Evolutionary conservation across 2,329 filamentous ascomycete species (phyloP).

Genomic region (Colletotrichum cordylinicola): DNA sequence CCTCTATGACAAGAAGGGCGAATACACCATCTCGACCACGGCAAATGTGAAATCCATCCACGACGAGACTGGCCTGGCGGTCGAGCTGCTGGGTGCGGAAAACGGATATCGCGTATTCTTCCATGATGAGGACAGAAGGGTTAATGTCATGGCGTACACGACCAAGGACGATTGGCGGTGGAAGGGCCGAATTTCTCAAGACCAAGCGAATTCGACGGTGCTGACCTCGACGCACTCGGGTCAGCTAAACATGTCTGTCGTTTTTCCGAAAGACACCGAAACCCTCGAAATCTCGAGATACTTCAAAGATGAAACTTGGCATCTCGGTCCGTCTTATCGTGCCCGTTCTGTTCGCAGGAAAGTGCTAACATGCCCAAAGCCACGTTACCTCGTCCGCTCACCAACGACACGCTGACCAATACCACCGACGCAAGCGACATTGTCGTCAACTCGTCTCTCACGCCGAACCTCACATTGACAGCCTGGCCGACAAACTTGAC

Average conservation of each 20-base stretch:
- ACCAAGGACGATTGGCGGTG: slow-evolving; percentile 32
- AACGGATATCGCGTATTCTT: slow-evolving; percentile 43
- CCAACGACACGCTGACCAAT: slow-evolving; percentile 7
- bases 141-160: slow-evolving; percentile 39
- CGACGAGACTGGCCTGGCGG: slow-evolving; percentile 33
- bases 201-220: slow-evolving; percentile 30
- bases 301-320: slow-evolving; percentile 34
- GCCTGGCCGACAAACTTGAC: background rate
- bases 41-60: slow-evolving; percentile 29
- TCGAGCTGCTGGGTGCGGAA: slow-evolving; percentile 34
- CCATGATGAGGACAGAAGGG: slow-evolving; percentile 34
- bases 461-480: slow-evolving; percentile 1
- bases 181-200: slow-evolving; percentile 35
- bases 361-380: slow-evolving; percentile 29
- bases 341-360: background rate
- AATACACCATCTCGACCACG: slow-evolving; percentile 33
- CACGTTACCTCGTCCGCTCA: slow-evolving; percentile 36
- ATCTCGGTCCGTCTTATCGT: slow-evolving; percentile 30
- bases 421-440: background rate
- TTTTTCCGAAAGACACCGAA: slow-evolving; percentile 33
- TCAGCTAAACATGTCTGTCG: slow-evolving; percentile 38
- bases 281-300: slow-evolving; percentile 37
- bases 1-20: slow-evolving; percentile 33
- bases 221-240: slow-evolving; percentile 33
- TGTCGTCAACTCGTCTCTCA: background rate